A percentile compares a stretch with the other conserved stretches of the same genome.
phyloP scores from a whole-genome alignment of 2,329 filamentous ascomycete genomes.

The Xylaria sp. region DNA sequence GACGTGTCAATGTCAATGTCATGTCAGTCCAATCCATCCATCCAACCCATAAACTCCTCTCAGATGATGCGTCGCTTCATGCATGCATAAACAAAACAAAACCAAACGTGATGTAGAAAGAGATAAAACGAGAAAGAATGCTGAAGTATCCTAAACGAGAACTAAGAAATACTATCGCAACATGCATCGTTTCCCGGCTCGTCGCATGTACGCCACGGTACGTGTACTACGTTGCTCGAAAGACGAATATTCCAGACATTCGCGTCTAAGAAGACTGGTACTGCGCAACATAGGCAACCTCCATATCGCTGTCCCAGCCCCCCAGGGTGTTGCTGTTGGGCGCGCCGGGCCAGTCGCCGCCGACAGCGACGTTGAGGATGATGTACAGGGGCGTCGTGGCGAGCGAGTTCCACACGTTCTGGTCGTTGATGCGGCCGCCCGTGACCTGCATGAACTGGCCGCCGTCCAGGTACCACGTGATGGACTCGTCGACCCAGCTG shows the following conservation, averaged over 20 bases:
- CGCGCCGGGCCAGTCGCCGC: conserved; percentile 60
- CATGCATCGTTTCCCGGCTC: no score
- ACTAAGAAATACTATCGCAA: no score
- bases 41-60: conserved; percentile 22
- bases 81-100: conserved; percentile 17
- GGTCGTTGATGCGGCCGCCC: conserved; percentile 55
- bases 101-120: not conserved
- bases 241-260: no score
- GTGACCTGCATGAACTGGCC: conserved; percentile 56
- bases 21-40: not conserved
- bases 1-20: no score
- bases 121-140: not conserved
- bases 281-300: conserved; percentile 62
- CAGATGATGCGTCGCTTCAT: conserved; percentile 23
- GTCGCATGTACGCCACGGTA: no score
- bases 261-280: conserved; percentile 43
- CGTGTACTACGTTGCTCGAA: no score
- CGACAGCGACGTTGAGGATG: conserved; percentile 62
- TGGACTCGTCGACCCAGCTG: conserved; percentile 59
- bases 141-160: not conserved
- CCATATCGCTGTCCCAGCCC: conserved; percentile 62
- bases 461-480: conserved; percentile 63
- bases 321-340: conserved; percentile 60
- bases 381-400: conserved; percentile 58
- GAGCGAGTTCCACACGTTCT: conserved; percentile 58